These are phyloP conservation scores for Mycena sp. DNA, from an alignment of 1,284 basidiomycete genomes.

Conservation along the genomic window DNA sequence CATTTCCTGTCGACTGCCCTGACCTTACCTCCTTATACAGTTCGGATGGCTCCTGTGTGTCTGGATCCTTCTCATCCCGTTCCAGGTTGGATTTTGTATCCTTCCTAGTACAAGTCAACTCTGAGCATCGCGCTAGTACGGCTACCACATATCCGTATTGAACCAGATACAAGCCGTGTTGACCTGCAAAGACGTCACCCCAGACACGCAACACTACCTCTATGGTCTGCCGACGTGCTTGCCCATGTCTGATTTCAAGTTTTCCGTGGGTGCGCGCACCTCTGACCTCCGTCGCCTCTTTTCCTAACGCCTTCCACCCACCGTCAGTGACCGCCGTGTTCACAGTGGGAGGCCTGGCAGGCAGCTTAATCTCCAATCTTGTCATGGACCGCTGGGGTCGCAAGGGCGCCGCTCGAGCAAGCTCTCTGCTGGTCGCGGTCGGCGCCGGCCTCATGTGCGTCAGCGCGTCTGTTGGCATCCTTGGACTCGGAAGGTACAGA, in stretches of 20 bases:
- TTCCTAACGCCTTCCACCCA: too few relatives aligned
- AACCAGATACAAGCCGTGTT: conserved; percentile 87
- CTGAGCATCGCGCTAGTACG: conserved; percentile 57
- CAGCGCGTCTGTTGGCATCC: conserved; percentile 62
- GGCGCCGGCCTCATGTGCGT: conserved; percentile 76
- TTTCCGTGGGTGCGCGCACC: too few relatives aligned
- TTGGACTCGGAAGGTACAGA: conserved; percentile 83
- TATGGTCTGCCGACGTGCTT: conserved; percentile 73
- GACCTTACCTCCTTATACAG: background rate
- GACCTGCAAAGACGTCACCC: conserved; percentile 62
- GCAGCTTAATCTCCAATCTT: conserved; percentile 76
- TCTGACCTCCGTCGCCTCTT: too few relatives aligned
- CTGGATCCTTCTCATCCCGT: conserved; percentile 72
- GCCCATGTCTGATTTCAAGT: conserved; percentile 77
- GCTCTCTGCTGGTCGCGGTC: conserved; percentile 63
- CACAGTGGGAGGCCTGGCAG: conserved; percentile 88
- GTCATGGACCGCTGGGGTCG: conserved; percentile 78
- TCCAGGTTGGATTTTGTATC: conserved; percentile 58
- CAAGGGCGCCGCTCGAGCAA: conserved; percentile 68
- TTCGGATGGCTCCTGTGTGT: conserved; percentile 70
- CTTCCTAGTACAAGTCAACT: background rate
- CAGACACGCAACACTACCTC: conserved; percentile 33
- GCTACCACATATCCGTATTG: conserved; percentile 87
- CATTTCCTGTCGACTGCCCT: background rate
- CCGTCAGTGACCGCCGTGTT: conserved; percentile 89